Evolutionary conservation across 2,329 filamentous ascomycete species (phyloP).

Genomic region (Diaporthe sp.): DNA sequence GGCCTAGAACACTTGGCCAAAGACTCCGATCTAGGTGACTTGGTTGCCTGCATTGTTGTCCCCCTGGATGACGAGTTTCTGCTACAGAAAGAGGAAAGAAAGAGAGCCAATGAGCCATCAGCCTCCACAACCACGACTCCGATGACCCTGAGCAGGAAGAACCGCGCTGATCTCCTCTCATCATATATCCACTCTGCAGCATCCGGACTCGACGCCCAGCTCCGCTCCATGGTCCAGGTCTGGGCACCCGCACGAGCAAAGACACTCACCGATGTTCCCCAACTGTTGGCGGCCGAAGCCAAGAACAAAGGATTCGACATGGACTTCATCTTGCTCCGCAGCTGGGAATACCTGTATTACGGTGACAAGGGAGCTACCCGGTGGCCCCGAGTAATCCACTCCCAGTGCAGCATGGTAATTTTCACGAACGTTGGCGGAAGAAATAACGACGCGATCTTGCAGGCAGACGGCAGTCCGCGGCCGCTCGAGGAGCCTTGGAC

Average conservation of each 20-base stretch:
- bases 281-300: not conserved
- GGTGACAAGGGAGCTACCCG: not conserved
- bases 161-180: not conserved
- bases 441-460: not conserved
- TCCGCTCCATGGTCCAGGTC: not conserved
- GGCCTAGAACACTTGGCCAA: not conserved
- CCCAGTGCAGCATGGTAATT: constrained; percentile 2
- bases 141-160: not conserved
- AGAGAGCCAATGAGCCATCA: too few species aligned
- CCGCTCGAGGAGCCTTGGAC: not conserved
- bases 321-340: not conserved
- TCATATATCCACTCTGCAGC: not conserved
- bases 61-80: not conserved
- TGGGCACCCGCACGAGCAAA: not conserved
- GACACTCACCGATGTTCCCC: not conserved
- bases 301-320: not conserved
- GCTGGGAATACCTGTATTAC: not conserved
- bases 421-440: not conserved
- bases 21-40: not conserved
- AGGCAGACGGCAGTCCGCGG: not conserved
- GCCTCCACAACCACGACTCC: not conserved
- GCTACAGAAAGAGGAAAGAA: not conserved
- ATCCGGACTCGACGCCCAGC: not conserved
- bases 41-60: not conserved
- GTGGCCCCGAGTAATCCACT: not conserved